Percentiles rank a stretch among this genome's conserved stretches.
Evolutionary conservation across 2,329 filamentous ascomycete genomes (phyloP).

Genomic region (Neofusicoccum cordaticola): DNA sequence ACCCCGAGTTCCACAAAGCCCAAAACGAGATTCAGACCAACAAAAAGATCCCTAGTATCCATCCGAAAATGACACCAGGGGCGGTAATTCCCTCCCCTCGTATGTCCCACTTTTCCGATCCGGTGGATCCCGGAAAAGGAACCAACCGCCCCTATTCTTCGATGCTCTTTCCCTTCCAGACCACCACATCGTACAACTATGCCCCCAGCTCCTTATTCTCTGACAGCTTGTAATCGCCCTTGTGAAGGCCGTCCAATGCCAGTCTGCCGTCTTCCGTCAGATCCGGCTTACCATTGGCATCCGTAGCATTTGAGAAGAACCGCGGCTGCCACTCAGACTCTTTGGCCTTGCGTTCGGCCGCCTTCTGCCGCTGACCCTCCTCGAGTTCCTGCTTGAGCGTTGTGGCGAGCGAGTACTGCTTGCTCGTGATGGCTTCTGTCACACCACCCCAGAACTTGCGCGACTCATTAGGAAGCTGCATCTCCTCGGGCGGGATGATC

Average conservation of each 20-base stretch:
- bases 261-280: constrained; percentile 61
- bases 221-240: constrained; percentile 50
- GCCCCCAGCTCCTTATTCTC: constrained; percentile 43
- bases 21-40: too few species aligned
- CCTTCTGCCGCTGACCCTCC: constrained; percentile 82
- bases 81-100: too few species aligned
- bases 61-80: neutral
- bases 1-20: too few species aligned
- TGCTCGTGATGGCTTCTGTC: constrained; percentile 77
- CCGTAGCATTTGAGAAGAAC: constrained; percentile 72
- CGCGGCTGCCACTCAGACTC: constrained; percentile 76
- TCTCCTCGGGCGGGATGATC: constrained; percentile 69
- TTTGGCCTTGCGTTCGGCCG: constrained; percentile 70
- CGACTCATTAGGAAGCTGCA: constrained; percentile 86
- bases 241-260: constrained; percentile 56
- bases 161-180: neutral
- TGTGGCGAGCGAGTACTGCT: constrained; percentile 82
- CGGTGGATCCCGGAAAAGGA: too few species aligned
- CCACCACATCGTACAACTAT: constrained; percentile 3
- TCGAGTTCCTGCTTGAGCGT: constrained; percentile 87
- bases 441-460: constrained; percentile 84
- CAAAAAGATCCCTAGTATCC: neutral
- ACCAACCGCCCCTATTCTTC: neutral
- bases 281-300: constrained; percentile 59
- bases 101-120: too few species aligned